Conservation (phyloP, 306 rosid species). For the Hippophae gyantsensis region DNA sequence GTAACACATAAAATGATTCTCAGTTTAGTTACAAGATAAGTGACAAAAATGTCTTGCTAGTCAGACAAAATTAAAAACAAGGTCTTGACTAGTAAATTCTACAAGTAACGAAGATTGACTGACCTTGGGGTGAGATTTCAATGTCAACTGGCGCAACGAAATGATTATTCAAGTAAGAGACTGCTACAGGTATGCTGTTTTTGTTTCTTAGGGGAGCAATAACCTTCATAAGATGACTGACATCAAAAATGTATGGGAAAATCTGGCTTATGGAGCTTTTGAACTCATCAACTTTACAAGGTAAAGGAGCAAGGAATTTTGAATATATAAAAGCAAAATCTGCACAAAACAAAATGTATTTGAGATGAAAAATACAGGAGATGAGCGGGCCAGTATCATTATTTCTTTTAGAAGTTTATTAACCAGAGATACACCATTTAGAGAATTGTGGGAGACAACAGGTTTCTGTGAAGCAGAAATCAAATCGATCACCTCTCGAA, state of each 20-base stretch:
- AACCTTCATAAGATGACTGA: slow-evolving; percentile 54
- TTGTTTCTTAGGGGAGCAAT: slow-evolving; percentile 45
- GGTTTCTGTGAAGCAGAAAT: slow-evolving; percentile 96
- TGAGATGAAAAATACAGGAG: slow-evolving; percentile 19
- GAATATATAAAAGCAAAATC: slow-evolving; percentile 76
- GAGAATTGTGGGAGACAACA: slow-evolving; percentile 78
- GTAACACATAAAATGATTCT: slow-evolving; percentile 4
- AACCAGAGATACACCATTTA: slow-evolving; percentile 64
- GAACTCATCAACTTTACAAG: slow-evolving; percentile 58
- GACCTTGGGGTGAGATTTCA: slow-evolving; percentile 55
- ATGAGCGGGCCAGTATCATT: slow-evolving; percentile 8
- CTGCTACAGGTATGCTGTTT: slow-evolving; percentile 47
- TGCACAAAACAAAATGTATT: slow-evolving; percentile 29
- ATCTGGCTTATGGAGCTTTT: slow-evolving; percentile 31
- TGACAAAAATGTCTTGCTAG: too few relatives aligned
- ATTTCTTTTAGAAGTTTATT: slow-evolving; percentile 20
- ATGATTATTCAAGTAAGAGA: slow-evolving; percentile 56
- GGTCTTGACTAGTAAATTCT: not conserved
- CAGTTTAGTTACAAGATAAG: too few relatives aligned
- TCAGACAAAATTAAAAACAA: slow-evolving; percentile 7
- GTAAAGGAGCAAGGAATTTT: slow-evolving; percentile 67
- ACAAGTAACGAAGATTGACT: slow-evolving; percentile 8
- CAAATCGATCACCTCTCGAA: slow-evolving; percentile 95
- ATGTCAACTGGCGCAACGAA: slow-evolving; percentile 55
- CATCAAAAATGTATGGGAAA: slow-evolving; percentile 59